These are phyloP conservation scores for Chaetomiaceae sp. DNA, from an alignment of 2,329 filamentous ascomycete species.

Conservation along the genomic window DNA sequence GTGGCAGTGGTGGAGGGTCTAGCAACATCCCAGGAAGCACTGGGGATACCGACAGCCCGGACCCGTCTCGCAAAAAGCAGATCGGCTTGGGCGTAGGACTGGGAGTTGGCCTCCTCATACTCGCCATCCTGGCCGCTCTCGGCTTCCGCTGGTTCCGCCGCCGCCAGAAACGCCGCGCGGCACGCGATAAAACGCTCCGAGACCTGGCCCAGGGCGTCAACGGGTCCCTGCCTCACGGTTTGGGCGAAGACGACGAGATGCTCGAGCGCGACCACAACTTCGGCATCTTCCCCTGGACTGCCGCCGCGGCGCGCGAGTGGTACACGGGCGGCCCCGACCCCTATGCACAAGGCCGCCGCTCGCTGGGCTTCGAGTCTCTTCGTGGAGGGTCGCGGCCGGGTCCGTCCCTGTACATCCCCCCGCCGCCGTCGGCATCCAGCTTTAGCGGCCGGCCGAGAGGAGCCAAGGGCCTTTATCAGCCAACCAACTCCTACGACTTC, in stretches of 20 bases:
- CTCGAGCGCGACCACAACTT: conserved; percentile 35
- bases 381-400: conserved; percentile 26
- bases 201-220: conserved; percentile 44
- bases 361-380: conserved; percentile 49
- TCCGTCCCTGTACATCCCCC: conserved; percentile 20
- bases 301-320: conserved; percentile 34
- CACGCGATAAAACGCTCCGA: conserved; percentile 44
- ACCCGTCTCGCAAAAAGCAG: conserved; percentile 33
- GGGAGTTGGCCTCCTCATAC: conserved; percentile 55
- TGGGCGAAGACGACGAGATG: conserved; percentile 43
- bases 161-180: conserved; percentile 31
- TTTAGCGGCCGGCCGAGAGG: conserved; percentile 20
- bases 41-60: conserved; percentile 4
- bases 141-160: conserved; percentile 45
- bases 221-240: conserved; percentile 31
- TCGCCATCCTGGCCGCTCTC: conserved; percentile 37
- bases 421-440: conserved; percentile 16
- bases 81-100: conserved; percentile 62
- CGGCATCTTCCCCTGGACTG: conserved; percentile 32
- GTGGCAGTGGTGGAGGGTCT: background rate
- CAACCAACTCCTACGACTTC: conserved; percentile 31
- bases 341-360: conserved; percentile 36
- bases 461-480: conserved; percentile 37
- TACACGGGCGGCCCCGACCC: conserved; percentile 44
- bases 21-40: background rate